Evolutionary conservation across 2,329 filamentous ascomycete genomes (phyloP), one percentile per base, ranked within the genome.

Genomic region (Periconia sp.): DNA sequence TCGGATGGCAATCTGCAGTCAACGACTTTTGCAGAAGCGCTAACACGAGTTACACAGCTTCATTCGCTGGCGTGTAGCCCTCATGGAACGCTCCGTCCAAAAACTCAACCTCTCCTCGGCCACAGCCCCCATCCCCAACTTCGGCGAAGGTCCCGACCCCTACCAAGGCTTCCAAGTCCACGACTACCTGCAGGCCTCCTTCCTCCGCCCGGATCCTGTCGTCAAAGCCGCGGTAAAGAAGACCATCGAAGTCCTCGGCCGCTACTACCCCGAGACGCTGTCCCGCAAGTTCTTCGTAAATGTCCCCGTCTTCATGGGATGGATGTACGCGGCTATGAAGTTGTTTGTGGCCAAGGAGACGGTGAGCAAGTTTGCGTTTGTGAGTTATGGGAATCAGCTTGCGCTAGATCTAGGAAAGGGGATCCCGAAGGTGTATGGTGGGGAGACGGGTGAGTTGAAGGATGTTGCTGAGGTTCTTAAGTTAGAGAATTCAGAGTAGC

Each of bases 261-360:
- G 82, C 56, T 88, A 88, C 55, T 96, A 96, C 73, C 92, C 92
- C 0, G 92, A 96, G 75, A 83, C 95, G 8, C 80, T 96, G 35
- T 84, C 83, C 59, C 83, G 92, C 74, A 96, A 96, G 78, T 96
- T 92, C 79, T 96, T 96, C 66, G 88, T 96, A 73, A 96, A 96
- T 62, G 89, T 96, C 5, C 92, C 92, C 0, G 73, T 85, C 42
- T 78, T 96, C 61, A 96, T 96, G 92, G 88, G 89, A 43, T 96
- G 92, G 76, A 62, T 78, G 57, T 78, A 76, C 62, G 64, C 66
- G 5, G 72, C 72, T 2, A 73, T 75, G 56, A 77, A 76, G 57
- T 52, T 74, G 19, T 57, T 79, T 22, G 65, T 78, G 37, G 64
- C 69, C 15, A 75, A 73, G 54, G 75, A 78, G 57, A 77, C 72